A percentile compares a stretch with the other conserved stretches of the same genome.
These are phyloP conservation scores for Brassica juncea DNA, from an alignment of 345 rosid species.

Conservation along the genomic window DNA sequence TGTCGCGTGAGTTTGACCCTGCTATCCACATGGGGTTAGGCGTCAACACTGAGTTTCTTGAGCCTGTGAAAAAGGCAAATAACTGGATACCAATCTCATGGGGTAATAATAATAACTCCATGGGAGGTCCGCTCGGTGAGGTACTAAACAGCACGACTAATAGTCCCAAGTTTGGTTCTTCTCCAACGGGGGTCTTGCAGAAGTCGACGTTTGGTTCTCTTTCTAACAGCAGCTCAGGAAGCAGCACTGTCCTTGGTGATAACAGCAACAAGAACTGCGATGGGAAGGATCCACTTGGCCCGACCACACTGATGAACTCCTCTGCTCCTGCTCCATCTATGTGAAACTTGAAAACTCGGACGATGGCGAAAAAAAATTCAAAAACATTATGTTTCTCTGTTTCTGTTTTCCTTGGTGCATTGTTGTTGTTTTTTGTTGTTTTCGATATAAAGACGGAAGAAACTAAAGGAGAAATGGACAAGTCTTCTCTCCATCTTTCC, in stretches of 20 bases:
- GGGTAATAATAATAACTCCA: conserved; percentile 50
- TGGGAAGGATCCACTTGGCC: conserved; percentile 32
- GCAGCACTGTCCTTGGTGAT: conserved; percentile 51
- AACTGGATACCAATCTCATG: conserved; percentile 55
- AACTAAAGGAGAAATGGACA: conserved; percentile 29
- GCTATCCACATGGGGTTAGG: conserved; percentile 46
- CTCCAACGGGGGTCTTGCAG: conserved; percentile 82
- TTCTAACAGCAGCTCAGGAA: conserved; percentile 84
- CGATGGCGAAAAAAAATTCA: conserved; percentile 4
- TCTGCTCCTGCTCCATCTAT: conserved; percentile 26
- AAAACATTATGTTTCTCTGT: conserved; percentile 28
- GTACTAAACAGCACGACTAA: conserved; percentile 48
- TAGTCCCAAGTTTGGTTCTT: conserved; percentile 58
- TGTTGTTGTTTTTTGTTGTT: conserved; percentile 15
- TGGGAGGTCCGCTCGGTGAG: conserved; percentile 76
- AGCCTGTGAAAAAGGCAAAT: conserved; percentile 31
- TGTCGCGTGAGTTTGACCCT: conserved; percentile 56
- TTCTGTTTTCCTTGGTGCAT: conserved; percentile 12
- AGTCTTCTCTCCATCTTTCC: conserved; percentile 17
- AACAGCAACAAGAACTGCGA: conserved; percentile 45
- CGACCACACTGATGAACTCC: conserved; percentile 26
- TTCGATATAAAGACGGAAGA: conserved; percentile 37
- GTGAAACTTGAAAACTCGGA: conserved; percentile 11
- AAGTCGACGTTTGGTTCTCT: conserved; percentile 65
- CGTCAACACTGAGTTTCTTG: conserved; percentile 37